Conservation (phyloP, 257 asterid species). For the Ehretia macrophylla region DNA sequence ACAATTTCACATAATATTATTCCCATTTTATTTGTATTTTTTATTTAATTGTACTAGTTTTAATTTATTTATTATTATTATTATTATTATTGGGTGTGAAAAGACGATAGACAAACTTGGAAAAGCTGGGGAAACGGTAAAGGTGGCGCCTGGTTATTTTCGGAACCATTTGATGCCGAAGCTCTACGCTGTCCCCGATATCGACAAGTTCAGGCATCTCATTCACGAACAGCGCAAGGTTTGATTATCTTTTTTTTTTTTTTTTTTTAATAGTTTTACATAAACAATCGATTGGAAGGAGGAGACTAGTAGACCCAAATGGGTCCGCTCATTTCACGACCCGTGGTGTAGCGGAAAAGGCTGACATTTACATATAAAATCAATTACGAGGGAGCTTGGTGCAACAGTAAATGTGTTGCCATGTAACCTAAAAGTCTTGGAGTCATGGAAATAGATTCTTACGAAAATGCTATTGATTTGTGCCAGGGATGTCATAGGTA, state of each 20-base stretch:
- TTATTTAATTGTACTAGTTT: not conserved
- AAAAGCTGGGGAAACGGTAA: slow-evolving; percentile 84
- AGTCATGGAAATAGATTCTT: too few relatives aligned
- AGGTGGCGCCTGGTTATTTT: slow-evolving; percentile 94
- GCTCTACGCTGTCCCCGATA: slow-evolving; percentile 80
- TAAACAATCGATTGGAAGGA: slow-evolving; percentile 3
- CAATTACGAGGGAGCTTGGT: too few relatives aligned
- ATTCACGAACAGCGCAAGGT: slow-evolving; percentile 89
- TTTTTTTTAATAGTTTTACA: not conserved
- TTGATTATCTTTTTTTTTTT: slow-evolving; percentile 3
- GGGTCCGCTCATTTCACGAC: too few relatives aligned
- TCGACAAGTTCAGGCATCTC: slow-evolving; percentile 76
- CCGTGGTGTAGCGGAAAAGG: too few relatives aligned
- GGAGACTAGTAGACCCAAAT: slow-evolving; percentile 74
- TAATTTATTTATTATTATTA: not conserved
- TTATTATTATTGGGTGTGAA: not conserved
- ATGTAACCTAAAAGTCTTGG: too few relatives aligned
- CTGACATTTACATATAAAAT: too few relatives aligned
- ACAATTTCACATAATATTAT: not conserved
- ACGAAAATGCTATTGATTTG: too few relatives aligned
- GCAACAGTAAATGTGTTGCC: too few relatives aligned
- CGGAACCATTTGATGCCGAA: slow-evolving; percentile 98
- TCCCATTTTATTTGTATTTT: not conserved
- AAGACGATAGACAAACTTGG: slow-evolving; percentile 68
- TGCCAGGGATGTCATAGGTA: too few relatives aligned